phyloP scores from a whole-genome alignment of 768 basidiomycete genomes.

The Boletus edulis region DNA sequence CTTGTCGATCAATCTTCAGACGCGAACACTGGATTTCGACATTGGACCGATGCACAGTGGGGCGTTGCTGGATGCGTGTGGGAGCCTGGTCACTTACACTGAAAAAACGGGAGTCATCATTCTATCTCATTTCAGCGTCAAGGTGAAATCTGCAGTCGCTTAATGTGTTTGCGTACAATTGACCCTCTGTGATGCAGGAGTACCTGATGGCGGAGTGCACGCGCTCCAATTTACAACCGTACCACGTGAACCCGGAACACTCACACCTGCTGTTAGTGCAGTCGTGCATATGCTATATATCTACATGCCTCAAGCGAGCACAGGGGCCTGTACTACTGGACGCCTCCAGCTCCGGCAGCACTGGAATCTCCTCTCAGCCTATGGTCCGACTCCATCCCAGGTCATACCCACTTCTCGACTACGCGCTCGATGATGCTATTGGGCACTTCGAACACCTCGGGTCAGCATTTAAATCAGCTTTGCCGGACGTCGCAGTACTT shows the following conservation, averaged over 20 bases:
- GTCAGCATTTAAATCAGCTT: neutral
- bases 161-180: neutral
- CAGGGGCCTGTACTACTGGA: neutral
- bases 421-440: neutral
- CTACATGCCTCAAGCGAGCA: neutral
- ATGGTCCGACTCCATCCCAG: neutral
- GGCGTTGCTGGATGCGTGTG: slow-evolving; percentile 3
- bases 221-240: neutral
- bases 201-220: neutral
- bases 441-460: neutral
- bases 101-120: neutral
- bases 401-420: neutral
- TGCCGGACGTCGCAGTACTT: neutral
- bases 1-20: neutral
- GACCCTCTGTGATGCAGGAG: neutral
- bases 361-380: neutral
- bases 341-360: neutral
- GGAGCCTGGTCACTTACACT: slow-evolving; percentile 4
- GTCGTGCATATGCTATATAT: slow-evolving; percentile 5
- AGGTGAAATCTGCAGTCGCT: neutral
- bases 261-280: neutral
- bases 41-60: slow-evolving; percentile 3
- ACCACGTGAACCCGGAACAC: neutral
- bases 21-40: neutral
- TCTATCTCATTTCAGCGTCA: slow-evolving; percentile 3